Conservation (phyloP, 441 rosid genomes). For the Pelargonium fulgidum region DNA sequence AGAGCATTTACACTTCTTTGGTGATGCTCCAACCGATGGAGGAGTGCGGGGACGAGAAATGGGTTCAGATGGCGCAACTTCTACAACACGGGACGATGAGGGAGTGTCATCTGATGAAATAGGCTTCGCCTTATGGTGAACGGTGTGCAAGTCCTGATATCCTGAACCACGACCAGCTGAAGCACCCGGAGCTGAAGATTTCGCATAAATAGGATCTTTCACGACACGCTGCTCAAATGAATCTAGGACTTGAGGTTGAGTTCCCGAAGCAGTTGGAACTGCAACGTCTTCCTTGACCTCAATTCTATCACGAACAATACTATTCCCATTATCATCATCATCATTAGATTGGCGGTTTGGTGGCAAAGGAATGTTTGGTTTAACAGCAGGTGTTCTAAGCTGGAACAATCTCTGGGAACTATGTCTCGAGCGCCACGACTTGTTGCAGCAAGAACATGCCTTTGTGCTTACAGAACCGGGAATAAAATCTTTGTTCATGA, state of each 20-base stretch:
- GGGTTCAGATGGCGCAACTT: slow-evolving; percentile 7
- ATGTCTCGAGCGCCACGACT: slow-evolving; percentile 45
- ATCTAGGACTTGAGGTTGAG: slow-evolving; percentile 13
- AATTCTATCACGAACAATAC: slow-evolving; percentile 18
- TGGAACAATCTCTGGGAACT: slow-evolving; percentile 30
- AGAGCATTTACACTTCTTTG: slow-evolving; percentile 28
- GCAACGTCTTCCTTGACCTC: slow-evolving; percentile 21
- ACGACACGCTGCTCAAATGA: slow-evolving; percentile 14
- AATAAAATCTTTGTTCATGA: slow-evolving; percentile 26
- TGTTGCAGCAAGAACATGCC: slow-evolving; percentile 58
- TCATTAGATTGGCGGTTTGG: slow-evolving; percentile 36
- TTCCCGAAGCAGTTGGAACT: slow-evolving; percentile 23
- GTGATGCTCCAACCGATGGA: slow-evolving; percentile 17
- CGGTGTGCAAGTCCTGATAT: slow-evolving; percentile 20
- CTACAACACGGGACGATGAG: slow-evolving; percentile 23
- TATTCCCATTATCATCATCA: slow-evolving; percentile 29
- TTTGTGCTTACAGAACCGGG: slow-evolving; percentile 24
- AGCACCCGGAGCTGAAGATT: slow-evolving; percentile 20
- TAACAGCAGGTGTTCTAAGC: slow-evolving; percentile 31
- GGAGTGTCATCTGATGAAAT: slow-evolving; percentile 35
- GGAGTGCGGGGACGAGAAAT: background rate
- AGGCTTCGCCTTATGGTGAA: slow-evolving; percentile 21
- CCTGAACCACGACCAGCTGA: background rate
- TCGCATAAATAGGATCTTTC: slow-evolving; percentile 19
- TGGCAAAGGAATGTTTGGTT: slow-evolving; percentile 46